Base-by-base conservation (phyloP, 2,329 filamentous ascomycete genomes). In the Blastomyces emzantsi region DNA sequence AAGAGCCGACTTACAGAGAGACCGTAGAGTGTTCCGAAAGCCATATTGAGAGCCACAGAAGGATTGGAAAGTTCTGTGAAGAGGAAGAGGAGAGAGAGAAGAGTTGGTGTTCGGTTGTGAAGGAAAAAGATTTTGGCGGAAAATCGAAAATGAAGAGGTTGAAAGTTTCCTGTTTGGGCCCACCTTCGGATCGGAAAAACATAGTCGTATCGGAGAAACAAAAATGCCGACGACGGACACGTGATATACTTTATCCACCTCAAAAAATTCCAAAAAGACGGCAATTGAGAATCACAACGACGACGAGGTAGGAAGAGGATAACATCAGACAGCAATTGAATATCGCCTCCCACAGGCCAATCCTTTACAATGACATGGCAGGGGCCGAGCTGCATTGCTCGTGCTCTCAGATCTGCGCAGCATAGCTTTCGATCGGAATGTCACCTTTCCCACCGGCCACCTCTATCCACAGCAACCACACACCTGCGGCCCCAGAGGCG, bases 1-100 rank as follows among this genome's bases (percentile, higher is more conserved):
- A 22, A 47, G 57, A 7, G 41, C 13, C 54, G 17, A 36, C 82
- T 72, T 87, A 96, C 93, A 82, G 85, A 78, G 79, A 85, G 86
- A 78, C 89, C 90, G 87, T 94, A 97, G 76, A 99, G 87, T 85
- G 96, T 99, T 83, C 94, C 94, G 86, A 99, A 97, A 77, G 90
- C 85, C 89, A 96, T 95, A 79, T 85, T 90, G 82, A 73, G 67
- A 65, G 61, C 62, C 45, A 62, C 61, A 67, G 55, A 63, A 66
- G 47, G 65, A 63, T 22, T 61, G 58, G 62, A 60, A 58, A 62
- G 47, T 62, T 43, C 59, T 25, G 33, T 9, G 54, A 60, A 33
- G 19, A 43, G 30, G 49, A 57, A 60, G 49, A 57, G 58, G 64
- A 39, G 49, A 62, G 36, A 56, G 63, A 51, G 47, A 62, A 62